phyloP scores from a whole-genome alignment of 2,329 filamentous ascomycete genomes.

The Paecilomyces variotii region DNA sequence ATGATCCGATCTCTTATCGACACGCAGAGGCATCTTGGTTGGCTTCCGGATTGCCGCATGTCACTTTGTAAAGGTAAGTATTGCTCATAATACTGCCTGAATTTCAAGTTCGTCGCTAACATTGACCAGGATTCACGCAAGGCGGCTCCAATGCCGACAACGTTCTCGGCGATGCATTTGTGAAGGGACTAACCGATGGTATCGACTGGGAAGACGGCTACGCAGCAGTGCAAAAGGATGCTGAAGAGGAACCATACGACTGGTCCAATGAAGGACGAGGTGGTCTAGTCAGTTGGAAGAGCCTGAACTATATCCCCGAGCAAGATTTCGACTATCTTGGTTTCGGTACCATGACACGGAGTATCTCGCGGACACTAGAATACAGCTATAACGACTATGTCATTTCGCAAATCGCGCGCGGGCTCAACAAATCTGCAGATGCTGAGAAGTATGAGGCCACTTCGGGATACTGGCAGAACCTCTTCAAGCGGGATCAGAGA shows the following conservation, averaged over 20 bases:
- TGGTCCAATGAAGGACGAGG: conserved; percentile 62
- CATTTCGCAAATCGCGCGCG: conserved; percentile 51
- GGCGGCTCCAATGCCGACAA: conserved; percentile 64
- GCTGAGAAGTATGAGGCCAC: conserved; percentile 26
- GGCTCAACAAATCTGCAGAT: conserved; percentile 46
- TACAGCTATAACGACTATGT: conserved; percentile 69
- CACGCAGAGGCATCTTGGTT: conserved; percentile 22
- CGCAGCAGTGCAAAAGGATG: conserved; percentile 60
- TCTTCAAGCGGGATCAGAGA: conserved; percentile 54
- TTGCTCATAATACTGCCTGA: conserved; percentile 46
- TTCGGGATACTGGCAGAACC: conserved; percentile 55
- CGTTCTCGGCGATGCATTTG: conserved; percentile 55
- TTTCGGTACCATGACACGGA: conserved; percentile 60
- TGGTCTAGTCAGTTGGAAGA: conserved; percentile 62
- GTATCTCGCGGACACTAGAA: conserved; percentile 62
- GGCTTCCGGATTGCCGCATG: conserved; percentile 25
- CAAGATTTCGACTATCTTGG: conserved; percentile 59
- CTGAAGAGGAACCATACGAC: conserved; percentile 58
- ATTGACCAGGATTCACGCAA: conserved; percentile 50
- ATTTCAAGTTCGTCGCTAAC: conserved; percentile 25
- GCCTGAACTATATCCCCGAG: conserved; percentile 58
- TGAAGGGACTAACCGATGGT: conserved; percentile 53
- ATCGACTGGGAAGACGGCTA: conserved; percentile 61
- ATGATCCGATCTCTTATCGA: conserved; percentile 23
- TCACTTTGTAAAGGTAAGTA: conserved; percentile 28